These are phyloP conservation scores for Phaeomoniella chlamydospora DNA, from an alignment of 2,329 filamentous ascomycete species.

Conservation along the genomic window DNA sequence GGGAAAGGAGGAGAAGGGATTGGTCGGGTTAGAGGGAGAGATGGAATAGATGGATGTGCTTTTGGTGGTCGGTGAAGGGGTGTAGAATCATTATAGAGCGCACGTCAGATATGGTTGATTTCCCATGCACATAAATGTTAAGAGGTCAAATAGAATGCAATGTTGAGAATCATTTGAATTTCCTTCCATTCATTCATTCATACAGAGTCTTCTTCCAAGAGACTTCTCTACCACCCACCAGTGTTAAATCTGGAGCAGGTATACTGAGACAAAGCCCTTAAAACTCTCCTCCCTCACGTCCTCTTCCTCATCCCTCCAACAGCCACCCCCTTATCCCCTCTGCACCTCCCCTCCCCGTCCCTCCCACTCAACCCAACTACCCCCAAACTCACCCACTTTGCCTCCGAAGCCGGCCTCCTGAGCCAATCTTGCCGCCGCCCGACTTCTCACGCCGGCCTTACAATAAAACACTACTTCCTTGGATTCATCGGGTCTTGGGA, in stretches of 20 bases:
- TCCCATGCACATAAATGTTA: no score
- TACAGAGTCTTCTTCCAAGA: no score
- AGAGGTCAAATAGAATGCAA: no score
- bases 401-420: constrained; percentile 61
- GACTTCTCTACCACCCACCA: neutral
- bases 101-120: no score
- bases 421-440: constrained; percentile 63
- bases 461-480: constrained; percentile 72
- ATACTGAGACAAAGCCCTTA: no score
- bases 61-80: no score
- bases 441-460: constrained; percentile 74
- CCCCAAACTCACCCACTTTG: constrained; percentile 35
- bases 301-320: neutral
- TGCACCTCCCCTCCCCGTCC: constrained; percentile 52
- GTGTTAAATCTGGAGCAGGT: no score
- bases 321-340: constrained; percentile 11
- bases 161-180: no score
- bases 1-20: no score
- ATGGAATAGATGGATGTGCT: neutral
- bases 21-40: no score
- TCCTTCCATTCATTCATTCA: no score
- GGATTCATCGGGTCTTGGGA: constrained; percentile 46
- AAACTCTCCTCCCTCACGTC: neutral
- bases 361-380: constrained; percentile 61
- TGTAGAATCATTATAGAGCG: no score